Evolutionary conservation across 192 early-diverging fungal genomes (phyloP), one percentile per base, ranked within the genome.

Genomic region (Rhizophagus sp.): DNA sequence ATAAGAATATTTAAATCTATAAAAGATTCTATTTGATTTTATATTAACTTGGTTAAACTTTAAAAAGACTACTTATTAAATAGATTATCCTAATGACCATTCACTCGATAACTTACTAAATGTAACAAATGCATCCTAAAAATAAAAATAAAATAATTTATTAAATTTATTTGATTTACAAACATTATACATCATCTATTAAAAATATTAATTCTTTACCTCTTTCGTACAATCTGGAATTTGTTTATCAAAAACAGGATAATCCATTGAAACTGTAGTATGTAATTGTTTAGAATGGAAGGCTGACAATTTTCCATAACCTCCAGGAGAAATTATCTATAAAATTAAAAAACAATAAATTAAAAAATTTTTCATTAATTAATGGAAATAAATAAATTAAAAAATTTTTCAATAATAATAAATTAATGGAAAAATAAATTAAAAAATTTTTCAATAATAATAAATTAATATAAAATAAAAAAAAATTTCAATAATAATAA

Each of bases 241-340:
- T 62, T 27, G 24, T 7, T 44, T 22, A 62, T 75, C 25, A 19
- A 33, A 30, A 50, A 44, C 73, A 52, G 49, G 50, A 22, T 33
- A 47, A 33, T 61, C 11, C 49, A 75, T 75, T 19, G 57, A 33
- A 24, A 75, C 61, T 19, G 74, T 75, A 15, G 74, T 57, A 22
- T 75, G 74, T 25, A 75, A 25, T 62, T 52, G 30, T 62, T 82
- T 84, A 5, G 82, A 83, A 49, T 85, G 84, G 73, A 83, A 85
- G 0, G 86, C 83, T 4, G 86, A 80, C 62, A 87, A 73, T 73
- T 87, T 87, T 11, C 86, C 86, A 47, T 85, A 85, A 5, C 86
- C 84, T 49, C 74, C 74, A 19, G 74, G 74, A 9, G 74, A 75
- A 30, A 75, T 75, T 7, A 75, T 30, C 74, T 75, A 19, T 24